Evolutionary conservation across 306 rosid species (phyloP), one percentile per base, ranked within the genome.

Genomic region (Betula pendula): DNA sequence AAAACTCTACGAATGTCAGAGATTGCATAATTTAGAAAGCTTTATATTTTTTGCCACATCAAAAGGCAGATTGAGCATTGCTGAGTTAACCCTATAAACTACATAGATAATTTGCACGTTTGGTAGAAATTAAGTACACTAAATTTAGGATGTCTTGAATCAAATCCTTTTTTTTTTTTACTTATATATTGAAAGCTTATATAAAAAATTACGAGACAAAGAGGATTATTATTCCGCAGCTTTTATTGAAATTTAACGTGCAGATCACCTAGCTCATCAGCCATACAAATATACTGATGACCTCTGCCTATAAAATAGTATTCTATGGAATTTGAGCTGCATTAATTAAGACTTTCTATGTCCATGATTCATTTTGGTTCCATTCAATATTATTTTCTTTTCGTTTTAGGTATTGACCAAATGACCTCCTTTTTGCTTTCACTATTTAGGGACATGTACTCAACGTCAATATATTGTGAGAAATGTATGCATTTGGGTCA

Each of bases 341-440:
- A 66, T 72, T 51, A 81, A 68, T 81, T 72, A 70, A 81, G 77
- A 84, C 71, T 73, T 27, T 76, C 75, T 78, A 58, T 82, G 78
- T 72, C 53, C 78, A 70, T 20, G 45, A 75, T 71, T 31, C 47
- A 43, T 74, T 72, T 84, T 86, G 71, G 70, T 69, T 79, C 48
- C 70, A 77, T 63, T 63, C 76, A 71, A 47, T 71, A 78, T 40
- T 47, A 77, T 81, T 53, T 70, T 85, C 82, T 68, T 87, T 85
- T 83, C 72, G 81, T 82, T 90, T 90, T 88, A 88, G 96, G 92
- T 88, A 85, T 88, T 88, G 92, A 88, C 96, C 90, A 87, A 82
- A 68, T 69, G 69, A 59, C 43, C 71, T 74, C 78, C 52, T 31
- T 44, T 14, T 56, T 73, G 83, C 68, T 88, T 81, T 86, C 81